Conservation (phyloP, 2,329 filamentous ascomycete species). For the Nothopassalora personata region DNA sequence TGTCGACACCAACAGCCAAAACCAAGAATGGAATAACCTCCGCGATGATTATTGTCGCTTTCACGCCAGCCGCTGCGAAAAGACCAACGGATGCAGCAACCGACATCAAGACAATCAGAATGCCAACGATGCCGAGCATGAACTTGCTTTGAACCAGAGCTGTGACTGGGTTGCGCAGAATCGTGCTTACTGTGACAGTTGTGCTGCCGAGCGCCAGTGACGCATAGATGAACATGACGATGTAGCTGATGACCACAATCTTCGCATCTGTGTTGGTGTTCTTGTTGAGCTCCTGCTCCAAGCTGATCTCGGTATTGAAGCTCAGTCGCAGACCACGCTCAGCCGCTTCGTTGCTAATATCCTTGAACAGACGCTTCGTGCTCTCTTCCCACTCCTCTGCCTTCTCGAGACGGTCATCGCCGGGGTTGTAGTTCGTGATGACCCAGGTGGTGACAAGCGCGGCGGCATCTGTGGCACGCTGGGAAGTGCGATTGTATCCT, state of each 20-base stretch:
- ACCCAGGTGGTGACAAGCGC: slow-evolving; percentile 94
- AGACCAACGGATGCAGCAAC: slow-evolving; percentile 91
- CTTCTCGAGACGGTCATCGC: slow-evolving; percentile 60
- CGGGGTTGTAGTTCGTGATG: slow-evolving; percentile 77
- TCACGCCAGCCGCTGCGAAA: slow-evolving; percentile 86
- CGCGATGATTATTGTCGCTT: slow-evolving; percentile 94
- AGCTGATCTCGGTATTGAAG: slow-evolving; percentile 90
- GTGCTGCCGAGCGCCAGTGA: slow-evolving; percentile 88
- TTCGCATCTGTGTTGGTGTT: slow-evolving; percentile 97
- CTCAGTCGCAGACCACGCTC: slow-evolving; percentile 78
- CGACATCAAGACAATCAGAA: slow-evolving; percentile 94
- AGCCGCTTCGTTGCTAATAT: slow-evolving; percentile 73
- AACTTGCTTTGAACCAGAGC: slow-evolving; percentile 95
- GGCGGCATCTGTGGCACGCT: slow-evolving; percentile 60
- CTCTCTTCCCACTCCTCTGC: slow-evolving; percentile 88
- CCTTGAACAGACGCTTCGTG: slow-evolving; percentile 66
- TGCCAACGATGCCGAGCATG: slow-evolving; percentile 87
- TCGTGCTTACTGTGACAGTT: slow-evolving; percentile 67
- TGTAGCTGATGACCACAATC: slow-evolving; percentile 92
- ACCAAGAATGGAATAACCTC: slow-evolving; percentile 98
- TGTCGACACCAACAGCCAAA: slow-evolving; percentile 92
- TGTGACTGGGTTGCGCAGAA: slow-evolving; percentile 75
- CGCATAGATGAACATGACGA: slow-evolving; percentile 98
- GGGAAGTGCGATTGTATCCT: slow-evolving; percentile 60
- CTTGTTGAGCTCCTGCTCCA: slow-evolving; percentile 95